Evolutionary conservation across 352 stramenopile genomes (phyloP).

Genomic region (Phytophthora fragariaefolia): DNA sequence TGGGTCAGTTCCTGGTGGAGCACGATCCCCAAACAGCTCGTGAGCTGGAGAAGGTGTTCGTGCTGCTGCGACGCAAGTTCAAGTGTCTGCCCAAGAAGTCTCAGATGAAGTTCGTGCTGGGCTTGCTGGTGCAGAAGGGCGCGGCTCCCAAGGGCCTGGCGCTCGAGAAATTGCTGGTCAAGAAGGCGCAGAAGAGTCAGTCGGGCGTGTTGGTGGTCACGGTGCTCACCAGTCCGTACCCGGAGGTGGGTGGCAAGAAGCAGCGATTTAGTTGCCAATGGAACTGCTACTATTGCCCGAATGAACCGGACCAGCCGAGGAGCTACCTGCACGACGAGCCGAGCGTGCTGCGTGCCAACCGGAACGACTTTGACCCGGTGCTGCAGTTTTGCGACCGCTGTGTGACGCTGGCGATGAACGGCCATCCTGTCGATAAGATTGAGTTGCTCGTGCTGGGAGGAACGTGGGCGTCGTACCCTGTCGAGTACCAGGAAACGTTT

Average conservation of each 20-base stretch:
- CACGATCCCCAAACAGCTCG: conserved; percentile 76
- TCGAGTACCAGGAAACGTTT: conserved; percentile 92
- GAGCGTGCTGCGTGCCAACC: conserved; percentile 92
- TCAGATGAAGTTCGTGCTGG: conserved; percentile 90
- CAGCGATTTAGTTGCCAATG: conserved; percentile 94
- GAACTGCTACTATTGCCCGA: conserved; percentile 97
- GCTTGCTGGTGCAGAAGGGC: conserved; percentile 73
- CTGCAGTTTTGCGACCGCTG: conserved; percentile 92
- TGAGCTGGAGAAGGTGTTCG: conserved; percentile 87
- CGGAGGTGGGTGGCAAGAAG: conserved; percentile 78
- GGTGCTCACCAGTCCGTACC: conserved; percentile 93
- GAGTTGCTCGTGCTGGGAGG: conserved; percentile 92
- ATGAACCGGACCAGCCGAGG: conserved; percentile 91
- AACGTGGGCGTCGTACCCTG: conserved; percentile 93
- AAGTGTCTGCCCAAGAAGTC: conserved; percentile 93
- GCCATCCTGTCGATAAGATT: conserved; percentile 94
- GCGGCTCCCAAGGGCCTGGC: conserved; percentile 49
- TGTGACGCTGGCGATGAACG: conserved; percentile 92
- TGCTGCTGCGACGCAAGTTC: conserved; percentile 83
- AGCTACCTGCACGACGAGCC: conserved; percentile 95
- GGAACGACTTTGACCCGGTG: conserved; percentile 92
- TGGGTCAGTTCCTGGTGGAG: conserved; percentile 83
- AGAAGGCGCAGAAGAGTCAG: conserved; percentile 91
- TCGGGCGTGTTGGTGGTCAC: conserved; percentile 93
- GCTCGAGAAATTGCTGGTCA: conserved; percentile 85